These are phyloP conservation scores for Tuber melanosporum DNA, from an alignment of 495 filamentous ascomycete species.

Conservation along the genomic window DNA sequence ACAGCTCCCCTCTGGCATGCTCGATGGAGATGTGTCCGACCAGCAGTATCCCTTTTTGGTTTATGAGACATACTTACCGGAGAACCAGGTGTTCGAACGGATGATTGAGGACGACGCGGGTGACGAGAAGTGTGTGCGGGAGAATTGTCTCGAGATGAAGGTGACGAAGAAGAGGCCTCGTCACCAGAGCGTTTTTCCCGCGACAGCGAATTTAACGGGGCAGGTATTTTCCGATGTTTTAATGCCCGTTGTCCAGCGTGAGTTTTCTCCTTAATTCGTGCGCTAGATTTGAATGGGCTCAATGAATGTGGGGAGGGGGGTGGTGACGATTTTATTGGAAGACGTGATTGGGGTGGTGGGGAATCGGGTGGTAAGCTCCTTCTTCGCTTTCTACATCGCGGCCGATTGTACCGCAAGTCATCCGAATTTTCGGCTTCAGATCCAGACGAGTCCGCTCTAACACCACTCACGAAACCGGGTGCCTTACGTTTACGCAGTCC, in stretches of 20 bases:
- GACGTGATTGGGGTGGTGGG: constrained; percentile 17
- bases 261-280: constrained; percentile 27
- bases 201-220: constrained; percentile 17
- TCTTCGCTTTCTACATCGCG: constrained; percentile 30
- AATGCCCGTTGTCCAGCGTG: constrained; percentile 17
- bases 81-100: constrained; percentile 35
- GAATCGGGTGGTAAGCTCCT: constrained; percentile 28
- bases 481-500: constrained; percentile 23
- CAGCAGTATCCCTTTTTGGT: constrained; percentile 40
- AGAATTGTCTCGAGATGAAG: constrained; percentile 34
- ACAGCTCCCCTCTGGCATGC: constrained; percentile 38
- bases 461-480: constrained; percentile 7
- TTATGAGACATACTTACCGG: constrained; percentile 41
- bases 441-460: constrained; percentile 16
- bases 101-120: constrained; percentile 23
- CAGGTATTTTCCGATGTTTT: constrained; percentile 35
- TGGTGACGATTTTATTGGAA: constrained; percentile 36
- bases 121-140: constrained; percentile 22
- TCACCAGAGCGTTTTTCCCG: constrained; percentile 13
- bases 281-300: constrained; percentile 29
- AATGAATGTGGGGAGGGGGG: constrained; percentile 31
- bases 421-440: constrained; percentile 38
- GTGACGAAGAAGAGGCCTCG: constrained; percentile 27
- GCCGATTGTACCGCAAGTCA: constrained; percentile 14
- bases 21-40: constrained; percentile 40